Base-by-base conservation (phyloP, 2,329 filamentous ascomycete species). In the Cladorrhinum sp. region DNA sequence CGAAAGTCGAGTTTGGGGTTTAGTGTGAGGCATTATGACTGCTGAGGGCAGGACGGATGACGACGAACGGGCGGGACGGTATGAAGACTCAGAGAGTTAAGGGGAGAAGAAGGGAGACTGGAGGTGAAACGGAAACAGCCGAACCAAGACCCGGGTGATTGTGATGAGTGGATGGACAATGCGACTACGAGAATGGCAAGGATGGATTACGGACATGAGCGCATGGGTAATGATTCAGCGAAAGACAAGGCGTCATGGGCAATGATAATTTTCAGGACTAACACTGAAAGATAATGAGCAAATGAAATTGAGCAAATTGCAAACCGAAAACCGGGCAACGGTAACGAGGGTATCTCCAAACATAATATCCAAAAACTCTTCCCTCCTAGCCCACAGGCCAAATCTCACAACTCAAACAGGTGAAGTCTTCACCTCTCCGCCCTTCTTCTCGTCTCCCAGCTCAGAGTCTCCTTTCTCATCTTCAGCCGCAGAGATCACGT, bases 401-500 rank as follows among this genome's bases (percentile, higher is more conserved):
- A 16, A 46, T 16, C 14, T 46, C 39, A n/a, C 16, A 5, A 9
- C 26, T 21, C 26, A 63, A 28, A 61, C 61, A 20, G 63, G 52
- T 3, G 61, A 64, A 1, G 58, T 33, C 55, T 59, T 39, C 12
- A 64, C 60, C 49, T 62, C 62, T 5, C 55, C 26, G 8, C 36
- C 50, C 58, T 64, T 63, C 57, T 64, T 64, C 36, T 63, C 60
- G 18, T 65, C 61, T 2, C 57, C 39, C 10, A 57, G 48, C 9
- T 64, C 63, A 18, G 65, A 62, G 28, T 65, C 62, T 2, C 57
- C 50, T 33, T 64, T 64, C 26, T 61, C 53, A 9, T 59, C 61
- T 8, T 63, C 57, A 7, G 51, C 63, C 14, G 46, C 62, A 26
- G 63, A 65, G 30, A 66, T 61, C 28, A 70, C 55, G 51, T 64